phyloP scores from a whole-genome alignment of 345 rosid species.

The Moringa oleifera region DNA sequence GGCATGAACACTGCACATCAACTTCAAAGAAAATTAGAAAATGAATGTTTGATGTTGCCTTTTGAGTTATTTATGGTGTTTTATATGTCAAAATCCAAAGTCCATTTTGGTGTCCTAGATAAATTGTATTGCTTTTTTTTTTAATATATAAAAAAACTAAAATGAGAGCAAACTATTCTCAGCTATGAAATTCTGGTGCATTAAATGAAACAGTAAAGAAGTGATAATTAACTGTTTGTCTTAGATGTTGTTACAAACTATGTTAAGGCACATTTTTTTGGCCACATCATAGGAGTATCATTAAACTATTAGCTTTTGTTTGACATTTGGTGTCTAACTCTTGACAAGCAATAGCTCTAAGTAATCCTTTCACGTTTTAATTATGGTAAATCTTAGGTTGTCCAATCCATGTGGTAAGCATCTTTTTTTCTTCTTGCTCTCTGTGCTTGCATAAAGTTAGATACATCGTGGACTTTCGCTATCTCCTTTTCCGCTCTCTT shows the following conservation, averaged over 20 bases:
- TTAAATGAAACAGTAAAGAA: neutral
- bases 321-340: neutral
- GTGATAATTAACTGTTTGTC: too few species aligned
- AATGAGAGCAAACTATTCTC: neutral
- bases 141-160: too few species aligned
- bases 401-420: too few species aligned
- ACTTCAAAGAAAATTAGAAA: too few species aligned
- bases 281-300: neutral
- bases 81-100: neutral
- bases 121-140: too few species aligned
- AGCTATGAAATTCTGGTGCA: neutral
- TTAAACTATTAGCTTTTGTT: neutral
- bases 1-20: too few species aligned
- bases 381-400: too few species aligned
- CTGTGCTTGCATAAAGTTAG: neutral
- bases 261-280: neutral
- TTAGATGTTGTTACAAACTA: neutral
- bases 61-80: too few species aligned
- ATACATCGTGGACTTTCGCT: too few species aligned
- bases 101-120: neutral
- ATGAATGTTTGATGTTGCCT: too few species aligned
- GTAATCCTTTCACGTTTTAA: too few species aligned
- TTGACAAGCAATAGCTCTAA: neutral
- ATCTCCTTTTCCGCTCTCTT: too few species aligned
- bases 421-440: neutral